A percentile compares a stretch with the other conserved stretches of the same genome.
phyloP scores from a whole-genome alignment of 176 grass and related monocot genomes.

The Thinopyrum elongatum region DNA sequence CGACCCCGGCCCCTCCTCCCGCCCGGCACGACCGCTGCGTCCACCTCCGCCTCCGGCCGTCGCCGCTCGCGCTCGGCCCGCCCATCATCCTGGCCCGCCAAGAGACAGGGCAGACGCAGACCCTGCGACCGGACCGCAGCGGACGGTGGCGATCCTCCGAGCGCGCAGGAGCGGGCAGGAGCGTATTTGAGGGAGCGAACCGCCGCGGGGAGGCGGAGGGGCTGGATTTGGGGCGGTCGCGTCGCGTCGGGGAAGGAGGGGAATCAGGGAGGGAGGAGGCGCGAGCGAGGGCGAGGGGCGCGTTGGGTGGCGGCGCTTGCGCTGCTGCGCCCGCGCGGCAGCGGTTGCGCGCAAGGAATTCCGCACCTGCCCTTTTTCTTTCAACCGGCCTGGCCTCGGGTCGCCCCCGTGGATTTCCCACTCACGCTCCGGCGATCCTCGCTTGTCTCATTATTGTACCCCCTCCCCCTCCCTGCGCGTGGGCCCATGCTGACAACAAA shows the following conservation, averaged over 20 bases:
- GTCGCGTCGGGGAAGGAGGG: conserved; percentile 3
- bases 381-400: not conserved
- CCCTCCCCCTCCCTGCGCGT: not conserved
- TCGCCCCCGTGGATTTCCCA: conserved; percentile 11
- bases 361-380: conserved; percentile 21
- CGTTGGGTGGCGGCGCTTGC: conserved; percentile 45
- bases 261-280: not conserved
- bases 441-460: not conserved
- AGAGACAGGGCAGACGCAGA: not conserved
- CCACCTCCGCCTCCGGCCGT: conserved; percentile 33
- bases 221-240: conserved; percentile 34
- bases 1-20: not conserved
- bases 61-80: not conserved
- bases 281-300: not conserved
- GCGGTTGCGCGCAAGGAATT: conserved; percentile 5
- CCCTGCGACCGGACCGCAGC: no score
- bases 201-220: not conserved
- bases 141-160: not conserved
- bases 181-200: conserved; percentile 21
- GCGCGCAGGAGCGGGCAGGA: not conserved
- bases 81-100: conserved; percentile 34
- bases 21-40: conserved; percentile 34
- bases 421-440: not conserved
- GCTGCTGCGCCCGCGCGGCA: conserved; percentile 34
- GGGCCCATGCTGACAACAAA: not conserved